These are phyloP conservation scores for Petrea volubilis DNA, from an alignment of 257 asterid species.

Conservation along the genomic window DNA sequence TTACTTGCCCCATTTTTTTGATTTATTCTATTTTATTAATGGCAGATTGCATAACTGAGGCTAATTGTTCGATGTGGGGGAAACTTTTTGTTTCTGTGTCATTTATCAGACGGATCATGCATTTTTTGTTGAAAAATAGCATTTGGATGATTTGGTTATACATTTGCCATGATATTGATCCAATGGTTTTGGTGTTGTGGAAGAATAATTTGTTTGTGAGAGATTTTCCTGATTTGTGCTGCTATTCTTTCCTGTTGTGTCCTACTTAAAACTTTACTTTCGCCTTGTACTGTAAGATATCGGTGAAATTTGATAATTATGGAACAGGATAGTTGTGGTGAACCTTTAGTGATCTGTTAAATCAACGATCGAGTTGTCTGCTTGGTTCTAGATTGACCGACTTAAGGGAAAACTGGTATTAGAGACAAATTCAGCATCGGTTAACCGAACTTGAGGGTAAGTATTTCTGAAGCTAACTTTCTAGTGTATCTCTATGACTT, in stretches of 20 bases:
- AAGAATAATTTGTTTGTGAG: not conserved
- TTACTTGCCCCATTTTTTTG: no score
- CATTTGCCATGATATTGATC: no score
- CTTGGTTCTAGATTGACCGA: slow-evolving; percentile 67
- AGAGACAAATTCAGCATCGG: slow-evolving; percentile 71
- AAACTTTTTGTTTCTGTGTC: no score
- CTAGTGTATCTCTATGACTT: no score
- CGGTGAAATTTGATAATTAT: slow-evolving; percentile 16
- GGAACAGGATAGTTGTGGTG: slow-evolving; percentile 75
- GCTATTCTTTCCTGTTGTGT: slow-evolving; percentile 13
- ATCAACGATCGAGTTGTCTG: slow-evolving; percentile 60
- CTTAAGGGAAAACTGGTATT: slow-evolving; percentile 59
- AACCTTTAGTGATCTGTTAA: slow-evolving; percentile 76
- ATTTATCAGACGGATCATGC: no score
- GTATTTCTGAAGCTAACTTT: slow-evolving; percentile 4
- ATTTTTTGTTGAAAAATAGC: no score
- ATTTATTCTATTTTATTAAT: no score
- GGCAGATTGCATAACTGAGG: no score
- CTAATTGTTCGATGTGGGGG: no score
- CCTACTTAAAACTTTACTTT: slow-evolving; percentile 10
- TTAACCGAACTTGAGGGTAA: slow-evolving; percentile 89
- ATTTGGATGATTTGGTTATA: no score
- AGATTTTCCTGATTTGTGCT: not conserved
- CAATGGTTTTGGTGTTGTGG: no score
- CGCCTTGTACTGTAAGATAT: not conserved